Percentiles rank a stretch among this genome's conserved stretches.
Conservation (phyloP, 306 rosid genomes). For the Cucumis melo region DNA sequence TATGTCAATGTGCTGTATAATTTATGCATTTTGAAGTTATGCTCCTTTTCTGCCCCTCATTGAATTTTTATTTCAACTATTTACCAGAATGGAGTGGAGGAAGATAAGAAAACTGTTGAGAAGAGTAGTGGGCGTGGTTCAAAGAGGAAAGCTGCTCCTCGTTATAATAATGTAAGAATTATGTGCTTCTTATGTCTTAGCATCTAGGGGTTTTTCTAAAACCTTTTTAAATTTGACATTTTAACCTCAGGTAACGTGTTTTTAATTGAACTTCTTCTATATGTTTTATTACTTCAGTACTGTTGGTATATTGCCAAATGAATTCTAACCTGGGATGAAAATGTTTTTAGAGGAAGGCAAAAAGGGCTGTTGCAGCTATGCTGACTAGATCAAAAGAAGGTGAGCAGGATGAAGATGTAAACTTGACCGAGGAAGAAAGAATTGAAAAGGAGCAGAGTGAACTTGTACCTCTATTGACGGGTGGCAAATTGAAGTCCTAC, state of each 20-base stretch:
- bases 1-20: slow-evolving; percentile 13
- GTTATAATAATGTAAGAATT: slow-evolving; percentile 48
- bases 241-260: background rate
- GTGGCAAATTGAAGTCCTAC: slow-evolving; percentile 76
- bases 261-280: background rate
- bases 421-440: slow-evolving; percentile 57
- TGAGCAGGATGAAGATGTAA: slow-evolving; percentile 35
- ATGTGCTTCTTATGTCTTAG: background rate
- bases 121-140: slow-evolving; percentile 49
- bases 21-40: background rate
- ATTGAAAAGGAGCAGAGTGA: slow-evolving; percentile 67
- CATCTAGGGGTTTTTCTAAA: background rate
- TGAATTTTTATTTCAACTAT: slow-evolving; percentile 11
- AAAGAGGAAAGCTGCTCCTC: slow-evolving; percentile 55
- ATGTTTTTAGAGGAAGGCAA: slow-evolving; percentile 49
- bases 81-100: slow-evolving; percentile 44
- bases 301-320: background rate
- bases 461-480: slow-evolving; percentile 74
- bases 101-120: slow-evolving; percentile 20
- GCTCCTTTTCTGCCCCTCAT: background rate
- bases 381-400: slow-evolving; percentile 75
- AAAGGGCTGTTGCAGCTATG: slow-evolving; percentile 90
- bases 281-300: background rate
- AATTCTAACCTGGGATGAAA: background rate
- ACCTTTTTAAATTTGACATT: background rate